These are phyloP conservation scores for Fusarium virguliforme DNA, from an alignment of 2,329 filamentous ascomycete species.

Conservation along the genomic window DNA sequence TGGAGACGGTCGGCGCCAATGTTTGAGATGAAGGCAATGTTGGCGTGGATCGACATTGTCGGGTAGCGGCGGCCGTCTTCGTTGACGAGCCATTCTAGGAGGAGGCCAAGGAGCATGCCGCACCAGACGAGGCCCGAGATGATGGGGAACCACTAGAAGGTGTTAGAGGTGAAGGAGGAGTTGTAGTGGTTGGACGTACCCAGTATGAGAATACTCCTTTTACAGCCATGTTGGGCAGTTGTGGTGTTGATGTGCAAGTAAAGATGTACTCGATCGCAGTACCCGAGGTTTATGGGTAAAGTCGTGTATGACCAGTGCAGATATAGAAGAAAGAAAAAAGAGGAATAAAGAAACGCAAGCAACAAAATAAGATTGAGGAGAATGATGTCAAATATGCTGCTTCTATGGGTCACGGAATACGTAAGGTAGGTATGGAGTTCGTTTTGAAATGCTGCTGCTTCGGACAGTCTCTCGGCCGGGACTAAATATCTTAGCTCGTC, in stretches of 20 bases:
- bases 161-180: slow-evolving; percentile 40
- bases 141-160: slow-evolving; percentile 72
- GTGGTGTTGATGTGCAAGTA: slow-evolving; percentile 15
- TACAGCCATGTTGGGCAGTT: slow-evolving; percentile 51
- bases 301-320: slow-evolving; percentile 1
- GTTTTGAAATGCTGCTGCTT: slow-evolving; percentile 24
- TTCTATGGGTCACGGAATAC: slow-evolving; percentile 18
- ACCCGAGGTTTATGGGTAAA: neutral
- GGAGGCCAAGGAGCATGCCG: slow-evolving; percentile 77
- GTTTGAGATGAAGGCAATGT: slow-evolving; percentile 82
- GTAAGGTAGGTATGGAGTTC: slow-evolving; percentile 28
- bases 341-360: neutral
- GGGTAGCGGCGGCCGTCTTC: slow-evolving; percentile 69
- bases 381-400: slow-evolving; percentile 15
- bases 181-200: slow-evolving; percentile 50
- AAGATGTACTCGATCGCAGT: slow-evolving; percentile 14
- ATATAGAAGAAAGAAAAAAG: neutral
- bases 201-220: slow-evolving; percentile 58
- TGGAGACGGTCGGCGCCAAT: slow-evolving; percentile 75
- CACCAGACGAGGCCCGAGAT: slow-evolving; percentile 78
- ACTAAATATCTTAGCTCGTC: slow-evolving; percentile 10
- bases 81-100: slow-evolving; percentile 78
- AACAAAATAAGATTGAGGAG: slow-evolving; percentile 2
- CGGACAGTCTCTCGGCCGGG: slow-evolving; percentile 30
- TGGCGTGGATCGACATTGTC: slow-evolving; percentile 72